These are phyloP conservation scores for Beauveria sp. DNA, from an alignment of 2,329 filamentous ascomycete genomes.

Conservation along the genomic window DNA sequence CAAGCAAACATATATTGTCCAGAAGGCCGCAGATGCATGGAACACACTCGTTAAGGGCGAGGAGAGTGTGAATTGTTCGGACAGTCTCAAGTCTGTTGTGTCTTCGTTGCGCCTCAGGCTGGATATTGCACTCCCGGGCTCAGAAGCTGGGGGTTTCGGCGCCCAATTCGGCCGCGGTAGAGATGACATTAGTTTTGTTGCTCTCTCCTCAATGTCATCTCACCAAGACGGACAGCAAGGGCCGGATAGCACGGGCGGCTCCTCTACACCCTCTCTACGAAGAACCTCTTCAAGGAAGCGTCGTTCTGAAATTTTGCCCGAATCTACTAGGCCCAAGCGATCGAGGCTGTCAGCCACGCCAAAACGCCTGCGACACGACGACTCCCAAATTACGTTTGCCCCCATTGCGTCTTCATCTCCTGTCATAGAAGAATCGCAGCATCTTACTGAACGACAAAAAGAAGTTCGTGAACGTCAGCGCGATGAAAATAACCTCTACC, in stretches of 20 bases:
- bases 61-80: slow-evolving; percentile 55
- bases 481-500: slow-evolving; percentile 58
- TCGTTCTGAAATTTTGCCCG: not conserved
- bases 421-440: slow-evolving; percentile 54
- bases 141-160: slow-evolving; percentile 31
- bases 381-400: slow-evolving; percentile 75
- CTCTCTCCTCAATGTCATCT: slow-evolving; percentile 24
- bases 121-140: slow-evolving; percentile 38
- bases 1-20: slow-evolving; percentile 49
- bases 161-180: slow-evolving; percentile 36
- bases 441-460: slow-evolving; percentile 70
- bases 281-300: slow-evolving; percentile 16
- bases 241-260: not conserved
- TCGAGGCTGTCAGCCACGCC: slow-evolving; percentile 31
- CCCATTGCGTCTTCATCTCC: slow-evolving; percentile 54
- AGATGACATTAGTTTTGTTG: slow-evolving; percentile 33
- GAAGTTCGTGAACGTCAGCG: slow-evolving; percentile 69
- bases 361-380: slow-evolving; percentile 61
- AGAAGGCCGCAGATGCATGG: slow-evolving; percentile 50
- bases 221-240: slow-evolving; percentile 17
- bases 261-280: slow-evolving; percentile 13
- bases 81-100: slow-evolving; percentile 54
- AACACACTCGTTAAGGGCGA: slow-evolving; percentile 59
- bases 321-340: not conserved
- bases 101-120: slow-evolving; percentile 48